Evolutionary conservation across 2,329 filamentous ascomycete species (phyloP).

Genomic region (Neofusicoccum kwambonambiense): DNA sequence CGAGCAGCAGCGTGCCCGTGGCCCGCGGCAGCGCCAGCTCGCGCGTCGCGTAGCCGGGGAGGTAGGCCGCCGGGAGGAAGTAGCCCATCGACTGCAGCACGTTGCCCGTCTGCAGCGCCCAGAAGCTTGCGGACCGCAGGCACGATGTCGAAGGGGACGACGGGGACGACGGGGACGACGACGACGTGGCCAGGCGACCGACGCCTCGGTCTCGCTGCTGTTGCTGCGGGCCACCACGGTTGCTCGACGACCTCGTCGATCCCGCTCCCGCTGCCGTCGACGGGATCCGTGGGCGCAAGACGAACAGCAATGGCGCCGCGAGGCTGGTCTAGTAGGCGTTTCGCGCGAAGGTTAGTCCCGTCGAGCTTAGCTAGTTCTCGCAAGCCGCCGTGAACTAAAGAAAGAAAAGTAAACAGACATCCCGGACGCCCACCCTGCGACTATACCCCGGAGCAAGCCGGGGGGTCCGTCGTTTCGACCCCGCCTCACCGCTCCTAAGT

Average conservation of each 20-base stretch:
- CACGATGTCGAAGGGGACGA: neutral
- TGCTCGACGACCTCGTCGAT: constrained; percentile 29
- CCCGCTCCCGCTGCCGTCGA: constrained; percentile 17
- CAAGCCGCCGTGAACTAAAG: no score
- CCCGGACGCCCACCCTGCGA: no score
- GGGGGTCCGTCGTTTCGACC: no score
- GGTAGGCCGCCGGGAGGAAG: constrained; percentile 45
- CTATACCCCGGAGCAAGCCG: no score
- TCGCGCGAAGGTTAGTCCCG: no score
- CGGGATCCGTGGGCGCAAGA: constrained; percentile 25
- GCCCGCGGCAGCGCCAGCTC: constrained; percentile 31
- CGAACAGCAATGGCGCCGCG: constrained; percentile 9
- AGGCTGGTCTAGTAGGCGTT: neutral
- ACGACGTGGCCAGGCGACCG: constrained; percentile 27
- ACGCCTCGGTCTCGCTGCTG: constrained; percentile 27
- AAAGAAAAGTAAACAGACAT: no score
- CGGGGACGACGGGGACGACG: neutral
- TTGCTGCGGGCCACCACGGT: neutral
- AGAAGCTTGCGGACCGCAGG: neutral
- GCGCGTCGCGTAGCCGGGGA: constrained; percentile 41
- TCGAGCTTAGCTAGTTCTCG: no score
- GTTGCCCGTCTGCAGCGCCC: constrained; percentile 41
- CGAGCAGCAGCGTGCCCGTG: constrained; percentile 38
- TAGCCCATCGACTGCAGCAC: constrained; percentile 44
- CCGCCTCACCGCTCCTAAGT: neutral